Evolutionary conservation across 495 filamentous ascomycete species (phyloP).

Genomic region (Letharia columbiana): DNA sequence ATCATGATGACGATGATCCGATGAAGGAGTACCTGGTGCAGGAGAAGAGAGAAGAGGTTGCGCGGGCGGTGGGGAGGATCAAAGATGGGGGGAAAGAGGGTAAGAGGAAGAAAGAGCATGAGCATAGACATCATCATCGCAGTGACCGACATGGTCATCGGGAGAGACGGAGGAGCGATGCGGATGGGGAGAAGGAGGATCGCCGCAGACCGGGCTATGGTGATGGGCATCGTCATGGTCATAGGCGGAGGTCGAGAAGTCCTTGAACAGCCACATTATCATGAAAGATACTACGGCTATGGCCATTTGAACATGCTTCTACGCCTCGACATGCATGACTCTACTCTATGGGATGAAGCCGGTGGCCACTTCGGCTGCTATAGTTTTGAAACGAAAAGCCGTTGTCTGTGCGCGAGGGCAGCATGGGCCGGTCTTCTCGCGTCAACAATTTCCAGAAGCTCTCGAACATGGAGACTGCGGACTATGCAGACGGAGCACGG

Average conservation of each 20-base stretch:
- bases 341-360: background rate
- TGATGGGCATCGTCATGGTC: constrained; percentile 8
- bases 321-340: too few relatives aligned
- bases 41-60: constrained; percentile 83
- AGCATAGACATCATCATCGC: constrained; percentile 49
- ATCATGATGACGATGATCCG: constrained; percentile 91
- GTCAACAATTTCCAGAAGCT: background rate
- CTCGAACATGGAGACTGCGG: background rate
- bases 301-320: background rate
- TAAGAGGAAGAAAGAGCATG: constrained; percentile 19
- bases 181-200: constrained; percentile 1
- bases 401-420: background rate
- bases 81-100: constrained; percentile 37
- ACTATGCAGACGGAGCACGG: background rate
- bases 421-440: background rate
- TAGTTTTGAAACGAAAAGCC: background rate
- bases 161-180: constrained; percentile 21
- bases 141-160: constrained; percentile 29
- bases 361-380: background rate
- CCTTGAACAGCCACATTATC: constrained; percentile 2
- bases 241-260: constrained; percentile 22
- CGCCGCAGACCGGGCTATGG: background rate
- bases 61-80: constrained; percentile 53
- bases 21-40: constrained; percentile 88
- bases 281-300: background rate